Evolutionary conservation across 371 early-diverging fungal species (phyloP).

Genomic region (Conidiobolus incongruus): DNA sequence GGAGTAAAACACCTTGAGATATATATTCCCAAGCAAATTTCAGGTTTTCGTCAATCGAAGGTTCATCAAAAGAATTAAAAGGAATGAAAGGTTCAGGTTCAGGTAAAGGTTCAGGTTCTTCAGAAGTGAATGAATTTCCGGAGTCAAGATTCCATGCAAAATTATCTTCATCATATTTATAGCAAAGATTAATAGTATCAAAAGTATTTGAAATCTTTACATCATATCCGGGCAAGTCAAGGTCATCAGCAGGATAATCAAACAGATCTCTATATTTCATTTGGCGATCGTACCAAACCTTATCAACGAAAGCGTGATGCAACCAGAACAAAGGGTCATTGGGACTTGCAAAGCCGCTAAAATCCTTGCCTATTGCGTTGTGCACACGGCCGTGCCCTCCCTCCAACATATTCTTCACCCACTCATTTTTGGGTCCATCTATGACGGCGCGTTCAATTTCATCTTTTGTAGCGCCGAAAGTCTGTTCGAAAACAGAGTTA

Average conservation of each 20-base stretch:
- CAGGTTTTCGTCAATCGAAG: too few species aligned
- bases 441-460: too few species aligned
- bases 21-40: too few species aligned
- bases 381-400: conserved; percentile 1
- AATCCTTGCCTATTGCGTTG: conserved; percentile 2
- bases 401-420: background rate
- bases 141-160: background rate
- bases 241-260: too few species aligned
- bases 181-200: conserved; percentile 1
- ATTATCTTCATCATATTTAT: conserved; percentile 3
- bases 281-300: conserved; percentile 13
- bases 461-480: too few species aligned
- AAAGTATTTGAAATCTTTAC: background rate
- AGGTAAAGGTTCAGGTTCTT: too few species aligned
- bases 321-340: conserved; percentile 5
- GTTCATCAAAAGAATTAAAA: too few species aligned
- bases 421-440: background rate
- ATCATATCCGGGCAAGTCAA: background rate
- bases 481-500: background rate
- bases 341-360: background rate
- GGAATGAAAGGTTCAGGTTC: too few species aligned
- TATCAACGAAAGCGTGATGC: conserved; percentile 7
- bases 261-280: too few species aligned
- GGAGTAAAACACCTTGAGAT: too few species aligned
- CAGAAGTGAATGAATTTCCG: too few species aligned